Evolutionary conservation across 805 yeast species (phyloP).

Genomic region (Sungouiozyma intestinalis): DNA sequence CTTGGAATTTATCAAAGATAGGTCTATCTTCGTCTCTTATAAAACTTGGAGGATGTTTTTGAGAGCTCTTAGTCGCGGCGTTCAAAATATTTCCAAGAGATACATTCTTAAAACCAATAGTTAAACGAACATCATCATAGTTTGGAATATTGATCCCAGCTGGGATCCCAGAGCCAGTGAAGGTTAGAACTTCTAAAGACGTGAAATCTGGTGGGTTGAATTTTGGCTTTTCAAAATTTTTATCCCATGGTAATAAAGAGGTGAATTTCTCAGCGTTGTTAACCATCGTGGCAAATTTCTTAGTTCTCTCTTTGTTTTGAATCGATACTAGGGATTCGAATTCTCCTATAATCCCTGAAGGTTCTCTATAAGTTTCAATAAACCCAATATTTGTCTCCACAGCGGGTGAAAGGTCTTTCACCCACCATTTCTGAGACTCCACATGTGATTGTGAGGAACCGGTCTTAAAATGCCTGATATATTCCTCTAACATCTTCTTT

Average conservation of each 20-base stretch:
- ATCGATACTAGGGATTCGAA: constrained; percentile 90
- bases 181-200: constrained; percentile 78
- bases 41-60: constrained; percentile 58
- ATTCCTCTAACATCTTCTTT: constrained; percentile 50
- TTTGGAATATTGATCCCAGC: constrained; percentile 92
- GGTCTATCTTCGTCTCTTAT: constrained; percentile 42
- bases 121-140: constrained; percentile 79
- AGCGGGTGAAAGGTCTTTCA: constrained; percentile 70
- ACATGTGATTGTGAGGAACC: constrained; percentile 83
- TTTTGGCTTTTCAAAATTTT: constrained; percentile 66
- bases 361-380: constrained; percentile 88
- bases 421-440: constrained; percentile 79
- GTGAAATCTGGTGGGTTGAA: constrained; percentile 91
- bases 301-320: constrained; percentile 80
- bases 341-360: constrained; percentile 85
- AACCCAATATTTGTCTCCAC: constrained; percentile 80
- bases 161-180: constrained; percentile 84
- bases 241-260: constrained; percentile 64
- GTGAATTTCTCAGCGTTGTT: constrained; percentile 56
- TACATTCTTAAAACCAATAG: constrained; percentile 79
- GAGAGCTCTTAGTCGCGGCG: constrained; percentile 46
- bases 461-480: constrained; percentile 59
- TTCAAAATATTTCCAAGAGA: constrained; percentile 78
- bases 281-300: constrained; percentile 64
- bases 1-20: constrained; percentile 58